Evolutionary conservation across 2,329 filamentous ascomycete species (phyloP).

Genomic region (Dothideomycetidae sp.): DNA sequence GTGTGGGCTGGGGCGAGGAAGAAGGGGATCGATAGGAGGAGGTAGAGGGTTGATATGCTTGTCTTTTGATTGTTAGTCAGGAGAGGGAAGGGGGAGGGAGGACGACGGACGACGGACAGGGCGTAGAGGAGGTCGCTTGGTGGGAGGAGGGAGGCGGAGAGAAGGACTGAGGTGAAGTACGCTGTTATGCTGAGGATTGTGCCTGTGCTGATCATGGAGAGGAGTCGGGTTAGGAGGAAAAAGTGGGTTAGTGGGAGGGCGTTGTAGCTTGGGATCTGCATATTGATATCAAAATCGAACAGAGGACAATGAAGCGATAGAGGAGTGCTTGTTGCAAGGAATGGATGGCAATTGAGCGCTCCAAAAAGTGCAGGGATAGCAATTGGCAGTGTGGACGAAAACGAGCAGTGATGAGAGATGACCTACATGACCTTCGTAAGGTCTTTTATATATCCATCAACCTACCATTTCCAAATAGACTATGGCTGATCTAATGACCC

Average conservation of each 20-base stretch:
- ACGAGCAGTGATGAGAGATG: no score
- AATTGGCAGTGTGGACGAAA: background rate
- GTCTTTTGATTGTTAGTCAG: constrained; percentile 37
- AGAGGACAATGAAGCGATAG: no score
- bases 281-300: constrained; percentile 27
- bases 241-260: constrained; percentile 55
- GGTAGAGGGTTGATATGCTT: constrained; percentile 65
- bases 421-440: no score
- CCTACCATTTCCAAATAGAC: no score
- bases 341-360: background rate
- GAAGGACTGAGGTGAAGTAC: constrained; percentile 70
- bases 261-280: constrained; percentile 48
- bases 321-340: no score
- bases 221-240: constrained; percentile 57
- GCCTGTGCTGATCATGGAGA: constrained; percentile 59
- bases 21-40: constrained; percentile 52
- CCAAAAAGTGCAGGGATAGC: background rate
- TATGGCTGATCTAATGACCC: no score
- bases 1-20: constrained; percentile 68
- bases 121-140: constrained; percentile 65
- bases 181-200: constrained; percentile 65
- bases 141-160: constrained; percentile 47
- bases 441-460: no score
- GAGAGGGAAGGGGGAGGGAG: background rate
- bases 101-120: constrained; percentile 57